Conservation (phyloP, 1,284 basidiomycete species). For the Malassezia caprae region DNA sequence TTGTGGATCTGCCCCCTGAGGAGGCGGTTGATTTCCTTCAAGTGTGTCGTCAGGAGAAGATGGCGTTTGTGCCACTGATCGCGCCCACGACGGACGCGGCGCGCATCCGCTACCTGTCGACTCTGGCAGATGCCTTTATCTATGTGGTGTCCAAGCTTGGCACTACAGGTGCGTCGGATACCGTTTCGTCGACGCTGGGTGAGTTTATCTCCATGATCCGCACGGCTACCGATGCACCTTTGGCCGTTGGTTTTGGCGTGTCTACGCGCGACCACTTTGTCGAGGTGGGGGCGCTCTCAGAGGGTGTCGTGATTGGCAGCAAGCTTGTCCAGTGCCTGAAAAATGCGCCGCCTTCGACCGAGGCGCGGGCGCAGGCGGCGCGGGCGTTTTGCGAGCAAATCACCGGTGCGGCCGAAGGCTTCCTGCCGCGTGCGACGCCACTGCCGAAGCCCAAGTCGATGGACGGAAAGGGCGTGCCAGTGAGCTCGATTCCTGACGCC, state of each 20-base stretch:
- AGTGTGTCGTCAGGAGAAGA: slow-evolving; percentile 68
- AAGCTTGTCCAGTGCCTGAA: slow-evolving; percentile 73
- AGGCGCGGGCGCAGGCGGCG: slow-evolving; percentile 50
- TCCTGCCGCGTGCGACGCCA: slow-evolving; percentile 32
- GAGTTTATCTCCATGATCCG: slow-evolving; percentile 47
- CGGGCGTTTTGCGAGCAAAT: slow-evolving; percentile 57
- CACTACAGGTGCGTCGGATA: slow-evolving; percentile 79
- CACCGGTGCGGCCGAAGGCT: slow-evolving; percentile 50
- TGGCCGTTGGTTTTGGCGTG: slow-evolving; percentile 94
- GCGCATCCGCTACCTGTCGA: slow-evolving; percentile 79
- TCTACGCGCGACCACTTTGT: slow-evolving; percentile 86
- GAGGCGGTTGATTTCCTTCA: slow-evolving; percentile 82
- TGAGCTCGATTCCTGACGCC: neutral
- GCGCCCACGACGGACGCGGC: slow-evolving; percentile 81
- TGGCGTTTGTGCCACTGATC: slow-evolving; percentile 93
- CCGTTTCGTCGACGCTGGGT: slow-evolving; percentile 51
- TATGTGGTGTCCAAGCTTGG: slow-evolving; percentile 86
- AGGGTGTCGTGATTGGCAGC: slow-evolving; percentile 89
- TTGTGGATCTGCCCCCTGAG: slow-evolving; percentile 95
- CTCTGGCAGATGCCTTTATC: slow-evolving; percentile 92
- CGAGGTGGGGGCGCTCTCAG: slow-evolving; percentile 66
- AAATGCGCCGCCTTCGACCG: slow-evolving; percentile 49
- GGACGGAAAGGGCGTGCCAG: neutral
- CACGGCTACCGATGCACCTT: slow-evolving; percentile 58
- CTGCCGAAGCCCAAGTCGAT: slow-evolving; percentile 20